Conservation (phyloP, 306 rosid genomes). For the Rosa rugosa region DNA sequence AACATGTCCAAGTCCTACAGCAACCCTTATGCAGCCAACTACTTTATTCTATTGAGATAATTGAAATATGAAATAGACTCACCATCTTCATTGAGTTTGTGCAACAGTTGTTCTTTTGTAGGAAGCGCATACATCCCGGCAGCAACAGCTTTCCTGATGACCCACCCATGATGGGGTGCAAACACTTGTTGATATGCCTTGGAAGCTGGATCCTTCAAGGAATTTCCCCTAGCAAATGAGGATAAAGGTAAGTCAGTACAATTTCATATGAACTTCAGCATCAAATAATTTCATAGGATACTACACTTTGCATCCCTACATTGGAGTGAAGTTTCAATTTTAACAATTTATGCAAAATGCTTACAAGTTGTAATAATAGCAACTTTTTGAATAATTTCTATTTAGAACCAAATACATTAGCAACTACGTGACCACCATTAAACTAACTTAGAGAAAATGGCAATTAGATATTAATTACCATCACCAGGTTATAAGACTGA, state of each 20-base stretch:
- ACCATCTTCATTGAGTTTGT: constrained; percentile 89
- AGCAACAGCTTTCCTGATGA: constrained; percentile 80
- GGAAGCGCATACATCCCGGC: constrained; percentile 95
- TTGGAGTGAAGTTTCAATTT: neutral
- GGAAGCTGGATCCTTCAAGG: constrained; percentile 82
- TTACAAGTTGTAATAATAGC: neutral
- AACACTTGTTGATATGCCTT: constrained; percentile 77
- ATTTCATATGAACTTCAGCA: neutral
- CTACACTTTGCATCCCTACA: neutral
- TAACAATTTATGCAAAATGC: neutral
- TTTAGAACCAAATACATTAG: no score
- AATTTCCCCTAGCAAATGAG: constrained; percentile 63
- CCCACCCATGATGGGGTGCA: constrained; percentile 92
- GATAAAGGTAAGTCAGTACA: constrained; percentile 20
- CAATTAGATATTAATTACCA: neutral
- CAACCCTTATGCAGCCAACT: neutral
- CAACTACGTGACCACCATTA: no score
- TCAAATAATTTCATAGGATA: neutral
- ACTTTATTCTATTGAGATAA: neutral
- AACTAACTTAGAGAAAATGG: no score
- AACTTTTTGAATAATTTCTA: no score
- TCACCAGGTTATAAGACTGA: neutral
- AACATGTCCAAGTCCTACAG: neutral
- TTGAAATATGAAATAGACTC: constrained; percentile 32
- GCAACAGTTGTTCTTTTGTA: constrained; percentile 61